Evolutionary conservation across 2,329 filamentous ascomycete species (phyloP), one percentile per base, ranked within the genome.

Genomic region (Alternaria sp.): DNA sequence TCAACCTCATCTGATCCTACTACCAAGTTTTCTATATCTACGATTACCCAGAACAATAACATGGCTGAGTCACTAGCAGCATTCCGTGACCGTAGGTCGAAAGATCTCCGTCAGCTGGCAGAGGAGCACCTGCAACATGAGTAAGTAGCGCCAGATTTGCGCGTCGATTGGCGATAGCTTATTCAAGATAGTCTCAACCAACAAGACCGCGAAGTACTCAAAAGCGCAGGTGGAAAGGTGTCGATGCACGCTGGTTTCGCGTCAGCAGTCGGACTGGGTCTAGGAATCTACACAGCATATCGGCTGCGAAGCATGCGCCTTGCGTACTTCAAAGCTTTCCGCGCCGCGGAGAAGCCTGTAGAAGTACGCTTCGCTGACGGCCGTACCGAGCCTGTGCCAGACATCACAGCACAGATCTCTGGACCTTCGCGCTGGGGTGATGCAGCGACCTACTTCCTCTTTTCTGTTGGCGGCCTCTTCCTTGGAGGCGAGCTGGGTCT

Each of bases 401-500:
- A 92, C 68, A 79, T 91, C 37, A 87, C 86, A 0, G 83, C 84
- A 0, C 71, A 87, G 41, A 68, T 91, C 44, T 83, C 85, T 5
- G 63, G 63, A 47, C 89, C 89, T 0, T 87, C 86, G 2, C 81
- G 81, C 1, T 72, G 86, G 53, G 88, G 88, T 14, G 89, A 92
- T 66, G 74, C 88, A 26, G 86, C 87, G 4, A 87, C 89, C 0
- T 90, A 89, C 71, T 85, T 86, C 64, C 86, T 91, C 72, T 88
- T 90, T 50, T 85, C 85, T 0, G 73, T 86, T 0, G 89, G 88
- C 14, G 89, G 89, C 0, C 74, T 90, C 6, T 88, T 92, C 64
- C 66, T 92, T 6, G 89, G 89, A 8, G 89, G 89, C 8, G 89
- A 92, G 79, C 78, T 84, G 12, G 89, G 89, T 0, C 79, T 91